Evolutionary conservation across 306 rosid species (phyloP).

Genomic region (Gastrolobium villosum): DNA sequence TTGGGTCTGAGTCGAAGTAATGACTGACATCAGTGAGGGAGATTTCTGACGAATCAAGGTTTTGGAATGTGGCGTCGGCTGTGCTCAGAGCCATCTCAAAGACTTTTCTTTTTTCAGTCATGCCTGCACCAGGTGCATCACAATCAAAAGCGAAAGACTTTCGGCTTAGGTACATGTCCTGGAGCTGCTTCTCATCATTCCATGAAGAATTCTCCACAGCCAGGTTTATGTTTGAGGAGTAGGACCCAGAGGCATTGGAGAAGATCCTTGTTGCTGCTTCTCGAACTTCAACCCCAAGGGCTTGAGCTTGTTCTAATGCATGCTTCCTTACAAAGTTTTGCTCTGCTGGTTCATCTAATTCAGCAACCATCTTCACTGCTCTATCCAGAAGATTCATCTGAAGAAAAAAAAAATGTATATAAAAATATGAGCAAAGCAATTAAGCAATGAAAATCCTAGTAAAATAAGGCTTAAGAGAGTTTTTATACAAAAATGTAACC

Average conservation of each 20-base stretch:
- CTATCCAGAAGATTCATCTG: conserved; percentile 98
- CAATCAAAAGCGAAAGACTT: conserved; percentile 92
- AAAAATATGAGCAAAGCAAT: conserved; percentile 42
- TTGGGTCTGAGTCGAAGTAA: conserved; percentile 98
- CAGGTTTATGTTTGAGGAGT: conserved; percentile 95
- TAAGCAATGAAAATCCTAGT: background rate
- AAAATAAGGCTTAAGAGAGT: background rate
- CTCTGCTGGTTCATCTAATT: conserved; percentile 89
- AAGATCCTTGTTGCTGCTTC: conserved; percentile 97
- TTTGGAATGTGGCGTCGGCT: conserved; percentile 99
- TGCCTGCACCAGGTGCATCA: conserved; percentile 96
- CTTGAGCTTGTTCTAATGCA: conserved; percentile 87
- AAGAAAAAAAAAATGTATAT: conserved; percentile 6
- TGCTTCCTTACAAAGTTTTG: conserved; percentile 89
- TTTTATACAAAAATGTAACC: background rate
- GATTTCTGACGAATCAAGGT: conserved; percentile 96
- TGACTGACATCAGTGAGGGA: conserved; percentile 98
- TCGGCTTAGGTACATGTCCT: conserved; percentile 97
- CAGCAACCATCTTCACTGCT: conserved; percentile 98
- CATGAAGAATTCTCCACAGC: conserved; percentile 98
- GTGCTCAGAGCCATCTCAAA: conserved; percentile 99
- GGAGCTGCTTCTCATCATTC: conserved; percentile 99
- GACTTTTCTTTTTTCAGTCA: conserved; percentile 90
- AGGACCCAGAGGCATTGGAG: conserved; percentile 98
- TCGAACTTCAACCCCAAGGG: conserved; percentile 85